Percentiles rank a stretch among this genome's conserved stretches.
These are phyloP conservation scores for Exophiala calicioides DNA, from an alignment of 2,329 filamentous ascomycete genomes.

Conservation along the genomic window DNA sequence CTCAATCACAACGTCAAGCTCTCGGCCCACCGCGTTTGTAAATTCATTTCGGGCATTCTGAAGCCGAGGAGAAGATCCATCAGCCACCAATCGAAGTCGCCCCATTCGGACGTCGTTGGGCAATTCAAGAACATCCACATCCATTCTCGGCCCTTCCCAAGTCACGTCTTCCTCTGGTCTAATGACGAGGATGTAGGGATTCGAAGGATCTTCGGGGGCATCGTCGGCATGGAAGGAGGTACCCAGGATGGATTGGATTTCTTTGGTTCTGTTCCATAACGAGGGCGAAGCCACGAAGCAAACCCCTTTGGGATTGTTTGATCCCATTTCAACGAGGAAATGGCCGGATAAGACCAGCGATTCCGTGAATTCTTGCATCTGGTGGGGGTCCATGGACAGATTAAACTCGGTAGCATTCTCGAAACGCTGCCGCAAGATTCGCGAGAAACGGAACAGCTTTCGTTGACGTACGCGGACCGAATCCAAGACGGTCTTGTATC, in stretches of 20 bases:
- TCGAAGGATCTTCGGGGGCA: conserved; percentile 68
- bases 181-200: conserved; percentile 83
- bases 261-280: conserved; percentile 71
- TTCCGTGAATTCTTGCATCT: conserved; percentile 75
- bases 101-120: conserved; percentile 83
- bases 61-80: conserved; percentile 77
- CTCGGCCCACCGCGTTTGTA: conserved; percentile 73
- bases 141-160: conserved; percentile 79
- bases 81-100: conserved; percentile 82
- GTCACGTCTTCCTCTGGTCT: conserved; percentile 74
- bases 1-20: conserved; percentile 86
- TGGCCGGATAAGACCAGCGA: conserved; percentile 79
- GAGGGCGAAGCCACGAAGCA: conserved; percentile 83
- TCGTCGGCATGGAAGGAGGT: conserved; percentile 73
- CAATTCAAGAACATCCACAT: conserved; percentile 71
- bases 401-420: conserved; percentile 97
- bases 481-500: conserved; percentile 92
- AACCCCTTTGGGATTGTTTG: conserved; percentile 71
- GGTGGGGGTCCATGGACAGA: conserved; percentile 69
- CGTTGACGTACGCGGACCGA: conserved; percentile 94
- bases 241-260: conserved; percentile 82
- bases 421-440: conserved; percentile 87
- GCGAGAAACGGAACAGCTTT: conserved; percentile 93
- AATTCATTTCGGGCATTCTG: conserved; percentile 78
- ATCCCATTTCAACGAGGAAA: conserved; percentile 72